phyloP scores from a whole-genome alignment of 192 early-diverging fungal species.

The Coemansia sp. region DNA sequence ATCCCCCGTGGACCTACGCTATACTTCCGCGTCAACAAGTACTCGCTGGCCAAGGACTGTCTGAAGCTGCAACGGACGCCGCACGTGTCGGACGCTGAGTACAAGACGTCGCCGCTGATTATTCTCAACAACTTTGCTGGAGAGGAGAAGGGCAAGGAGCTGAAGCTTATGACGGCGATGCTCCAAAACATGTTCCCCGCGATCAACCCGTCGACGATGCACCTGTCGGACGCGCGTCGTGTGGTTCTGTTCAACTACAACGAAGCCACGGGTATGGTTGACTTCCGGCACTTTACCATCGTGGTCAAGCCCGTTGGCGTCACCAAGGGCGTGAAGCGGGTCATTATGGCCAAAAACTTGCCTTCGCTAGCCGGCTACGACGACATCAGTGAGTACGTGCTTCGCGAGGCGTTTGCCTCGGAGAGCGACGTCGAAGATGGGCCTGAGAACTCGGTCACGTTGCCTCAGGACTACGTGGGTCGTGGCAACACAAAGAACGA shows the following conservation, averaged over 20 bases:
- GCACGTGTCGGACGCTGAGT: conserved; percentile 77
- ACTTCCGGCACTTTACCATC: conserved; percentile 94
- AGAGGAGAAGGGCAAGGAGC: conserved; percentile 45
- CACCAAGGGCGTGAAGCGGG: conserved; percentile 85
- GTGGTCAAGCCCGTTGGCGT: conserved; percentile 87
- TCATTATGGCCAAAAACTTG: conserved; percentile 73
- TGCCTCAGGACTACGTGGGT: conserved; percentile 82
- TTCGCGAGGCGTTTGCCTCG: conserved; percentile 79
- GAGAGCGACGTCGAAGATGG: conserved; percentile 95
- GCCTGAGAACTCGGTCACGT: conserved; percentile 80
- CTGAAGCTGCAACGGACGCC: conserved; percentile 76
- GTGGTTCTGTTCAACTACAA: conserved; percentile 94
- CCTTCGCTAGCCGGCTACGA: conserved; percentile 79
- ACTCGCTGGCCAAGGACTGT: conserved; percentile 84
- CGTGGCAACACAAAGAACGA: conserved; percentile 73
- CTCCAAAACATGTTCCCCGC: conserved; percentile 98
- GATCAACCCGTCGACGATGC: conserved; percentile 95
- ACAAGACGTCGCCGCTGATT: conserved; percentile 76
- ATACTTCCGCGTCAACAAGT: conserved; percentile 80
- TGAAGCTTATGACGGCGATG: conserved; percentile 92
- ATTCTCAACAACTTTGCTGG: conserved; percentile 58
- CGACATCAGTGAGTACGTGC: conserved; percentile 93
- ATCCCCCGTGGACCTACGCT: conserved; percentile 93
- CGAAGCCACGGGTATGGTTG: conserved; percentile 76
- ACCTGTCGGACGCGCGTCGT: conserved; percentile 83